phyloP scores from a whole-genome alignment of 2,329 filamentous ascomycete genomes.

The Fusarium sambucinum region DNA sequence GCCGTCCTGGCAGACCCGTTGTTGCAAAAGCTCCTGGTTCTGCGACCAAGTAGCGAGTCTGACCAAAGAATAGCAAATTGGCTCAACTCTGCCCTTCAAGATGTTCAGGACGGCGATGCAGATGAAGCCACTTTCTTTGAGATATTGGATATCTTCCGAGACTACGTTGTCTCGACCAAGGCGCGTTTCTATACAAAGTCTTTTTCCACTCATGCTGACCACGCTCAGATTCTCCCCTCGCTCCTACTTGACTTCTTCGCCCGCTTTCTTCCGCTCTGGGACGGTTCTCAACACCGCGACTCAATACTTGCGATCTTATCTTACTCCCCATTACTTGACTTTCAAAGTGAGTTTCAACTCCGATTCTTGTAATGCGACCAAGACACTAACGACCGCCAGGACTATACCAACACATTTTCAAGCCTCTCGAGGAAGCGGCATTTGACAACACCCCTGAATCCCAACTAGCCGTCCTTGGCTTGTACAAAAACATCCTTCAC shows the following conservation, averaged over 20 bases:
- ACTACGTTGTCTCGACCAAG: slow-evolving; percentile 69
- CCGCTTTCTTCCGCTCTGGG: slow-evolving; percentile 70
- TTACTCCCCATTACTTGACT: slow-evolving; percentile 66
- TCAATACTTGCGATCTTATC: slow-evolving; percentile 69
- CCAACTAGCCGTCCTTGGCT: slow-evolving; percentile 70
- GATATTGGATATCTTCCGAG: slow-evolving; percentile 66
- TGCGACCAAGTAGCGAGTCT: slow-evolving; percentile 67
- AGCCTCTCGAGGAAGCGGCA: slow-evolving; percentile 64
- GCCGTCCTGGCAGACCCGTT: slow-evolving; percentile 81
- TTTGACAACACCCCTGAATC: slow-evolving; percentile 63
- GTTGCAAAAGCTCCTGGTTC: slow-evolving; percentile 80
- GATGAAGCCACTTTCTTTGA: slow-evolving; percentile 64
- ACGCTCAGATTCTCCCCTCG: slow-evolving; percentile 59
- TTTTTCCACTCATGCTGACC: slow-evolving; percentile 7
- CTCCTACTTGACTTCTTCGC: slow-evolving; percentile 63
- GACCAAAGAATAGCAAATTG: slow-evolving; percentile 68
- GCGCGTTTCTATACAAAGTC: slow-evolving; percentile 52
- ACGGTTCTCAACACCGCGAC: slow-evolving; percentile 67
- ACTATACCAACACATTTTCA: slow-evolving; percentile 62
- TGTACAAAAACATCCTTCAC: slow-evolving; percentile 76
- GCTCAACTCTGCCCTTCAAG: slow-evolving; percentile 68
- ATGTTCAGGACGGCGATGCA: slow-evolving; percentile 65
- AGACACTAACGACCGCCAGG: slow-evolving; percentile 56
- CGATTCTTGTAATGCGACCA: neutral
- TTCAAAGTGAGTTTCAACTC: slow-evolving; percentile 60